These are phyloP conservation scores for Pseudovirgaria hyperparasitica DNA, from an alignment of 2,329 filamentous ascomycete species.

Conservation along the genomic window DNA sequence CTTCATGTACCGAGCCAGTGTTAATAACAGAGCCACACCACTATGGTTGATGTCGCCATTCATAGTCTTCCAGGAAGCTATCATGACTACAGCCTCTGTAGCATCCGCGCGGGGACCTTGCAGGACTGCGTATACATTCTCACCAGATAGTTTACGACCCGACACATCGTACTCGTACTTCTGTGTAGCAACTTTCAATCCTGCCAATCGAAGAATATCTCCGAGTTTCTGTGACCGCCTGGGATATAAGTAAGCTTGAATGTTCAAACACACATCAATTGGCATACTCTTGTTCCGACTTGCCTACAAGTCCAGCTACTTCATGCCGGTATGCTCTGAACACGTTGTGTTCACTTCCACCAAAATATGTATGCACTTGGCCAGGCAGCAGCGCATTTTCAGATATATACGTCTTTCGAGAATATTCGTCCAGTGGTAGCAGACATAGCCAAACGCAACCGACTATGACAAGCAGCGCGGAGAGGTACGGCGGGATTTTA, in stretches of 20 bases:
- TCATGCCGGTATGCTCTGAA: slow-evolving; percentile 85
- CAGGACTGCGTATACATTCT: slow-evolving; percentile 89
- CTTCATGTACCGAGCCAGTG: slow-evolving; percentile 88
- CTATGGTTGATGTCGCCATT: slow-evolving; percentile 69
- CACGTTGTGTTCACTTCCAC: slow-evolving; percentile 88
- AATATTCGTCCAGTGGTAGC: slow-evolving; percentile 82
- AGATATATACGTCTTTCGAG: slow-evolving; percentile 85
- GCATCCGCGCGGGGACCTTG: slow-evolving; percentile 91
- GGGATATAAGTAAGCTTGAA: slow-evolving; percentile 23
- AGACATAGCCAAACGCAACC: slow-evolving; percentile 84
- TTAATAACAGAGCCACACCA: slow-evolving; percentile 74
- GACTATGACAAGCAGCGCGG: slow-evolving; percentile 68
- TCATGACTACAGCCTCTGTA: slow-evolving; percentile 88
- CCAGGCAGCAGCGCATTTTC: slow-evolving; percentile 93
- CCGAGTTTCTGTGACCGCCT: slow-evolving; percentile 55
- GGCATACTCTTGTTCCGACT: slow-evolving; percentile 23
- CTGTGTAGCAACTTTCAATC: slow-evolving; percentile 78
- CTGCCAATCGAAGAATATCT: slow-evolving; percentile 61
- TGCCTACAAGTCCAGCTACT: slow-evolving; percentile 48
- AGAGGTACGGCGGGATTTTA: slow-evolving; percentile 77
- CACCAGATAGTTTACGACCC: slow-evolving; percentile 59
- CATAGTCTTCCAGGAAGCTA: slow-evolving; percentile 79
- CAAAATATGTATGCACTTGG: slow-evolving; percentile 96
- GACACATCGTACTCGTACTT: slow-evolving; percentile 75
- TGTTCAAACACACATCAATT: background rate